These are phyloP conservation scores for Hyaloperonospora arabidopsidis DNA, from an alignment of 352 stramenopile species.

Conservation along the genomic window DNA sequence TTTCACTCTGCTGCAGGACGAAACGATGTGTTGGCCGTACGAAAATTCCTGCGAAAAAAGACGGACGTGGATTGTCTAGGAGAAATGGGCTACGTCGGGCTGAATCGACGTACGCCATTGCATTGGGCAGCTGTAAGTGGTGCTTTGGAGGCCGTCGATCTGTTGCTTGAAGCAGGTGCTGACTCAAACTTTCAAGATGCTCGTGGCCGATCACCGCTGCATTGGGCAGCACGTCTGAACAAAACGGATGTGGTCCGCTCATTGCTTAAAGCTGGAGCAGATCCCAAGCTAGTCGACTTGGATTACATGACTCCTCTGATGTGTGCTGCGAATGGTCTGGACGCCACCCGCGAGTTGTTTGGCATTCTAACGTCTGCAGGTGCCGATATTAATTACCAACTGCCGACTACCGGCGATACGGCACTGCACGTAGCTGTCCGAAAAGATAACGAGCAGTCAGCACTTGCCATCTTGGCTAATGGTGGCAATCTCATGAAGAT, in stretches of 20 bases:
- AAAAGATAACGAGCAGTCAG: constrained; percentile 54
- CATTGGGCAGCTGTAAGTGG: constrained; percentile 76
- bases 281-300: constrained; percentile 41
- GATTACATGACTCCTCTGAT: constrained; percentile 64
- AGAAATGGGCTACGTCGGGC: constrained; percentile 70
- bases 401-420: constrained; percentile 56
- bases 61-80: constrained; percentile 61
- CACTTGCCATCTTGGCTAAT: constrained; percentile 56
- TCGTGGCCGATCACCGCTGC: constrained; percentile 55
- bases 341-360: constrained; percentile 50
- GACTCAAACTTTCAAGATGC: constrained; percentile 75
- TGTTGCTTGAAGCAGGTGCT: constrained; percentile 57
- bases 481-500: constrained; percentile 70
- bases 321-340: constrained; percentile 43
- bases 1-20: constrained; percentile 57
- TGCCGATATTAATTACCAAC: constrained; percentile 65
- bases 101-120: constrained; percentile 71
- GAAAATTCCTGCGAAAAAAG: constrained; percentile 55
- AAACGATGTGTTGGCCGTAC: constrained; percentile 50
- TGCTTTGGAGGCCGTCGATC: constrained; percentile 42
- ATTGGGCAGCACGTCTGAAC: constrained; percentile 72
- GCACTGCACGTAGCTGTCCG: constrained; percentile 67
- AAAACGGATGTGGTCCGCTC: constrained; percentile 39
- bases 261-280: constrained; percentile 36
- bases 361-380: constrained; percentile 41